Conservation (phyloP, 129 eudicot species). For the Solidago caesia region DNA sequence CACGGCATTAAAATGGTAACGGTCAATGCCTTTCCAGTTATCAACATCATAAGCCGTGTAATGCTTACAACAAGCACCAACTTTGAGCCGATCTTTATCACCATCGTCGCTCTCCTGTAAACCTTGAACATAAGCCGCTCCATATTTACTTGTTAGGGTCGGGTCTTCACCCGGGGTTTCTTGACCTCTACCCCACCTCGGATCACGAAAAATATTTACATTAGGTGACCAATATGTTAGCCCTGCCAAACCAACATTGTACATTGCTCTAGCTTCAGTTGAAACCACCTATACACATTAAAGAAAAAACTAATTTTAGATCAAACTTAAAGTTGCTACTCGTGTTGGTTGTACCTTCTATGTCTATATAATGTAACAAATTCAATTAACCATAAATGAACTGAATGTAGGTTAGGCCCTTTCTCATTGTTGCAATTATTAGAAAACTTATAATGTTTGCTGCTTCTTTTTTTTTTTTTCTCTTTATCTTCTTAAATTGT, state of each 20-base stretch:
- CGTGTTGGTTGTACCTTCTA: slow-evolving; percentile 13
- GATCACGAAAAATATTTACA: slow-evolving; percentile 91
- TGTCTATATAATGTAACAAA: slow-evolving; percentile 4
- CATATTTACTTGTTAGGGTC: slow-evolving; percentile 67
- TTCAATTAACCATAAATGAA: slow-evolving; percentile 23
- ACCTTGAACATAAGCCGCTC: slow-evolving; percentile 72
- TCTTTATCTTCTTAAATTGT: not conserved
- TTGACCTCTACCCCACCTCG: slow-evolving; percentile 97
- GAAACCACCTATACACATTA: slow-evolving; percentile 77
- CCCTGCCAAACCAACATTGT: slow-evolving; percentile 93
- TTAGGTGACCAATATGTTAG: slow-evolving; percentile 95
- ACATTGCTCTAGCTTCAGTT: slow-evolving; percentile 96
- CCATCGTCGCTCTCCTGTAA: slow-evolving; percentile 78
- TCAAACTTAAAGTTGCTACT: slow-evolving; percentile 1
- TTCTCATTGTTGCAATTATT: not conserved
- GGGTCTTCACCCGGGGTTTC: slow-evolving; percentile 99
- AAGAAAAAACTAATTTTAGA: slow-evolving; percentile 19
- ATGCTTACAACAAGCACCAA: slow-evolving; percentile 96
- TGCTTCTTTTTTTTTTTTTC: not conserved
- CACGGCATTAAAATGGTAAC: slow-evolving; percentile 80
- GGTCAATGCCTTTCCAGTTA: slow-evolving; percentile 85
- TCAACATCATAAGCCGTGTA: slow-evolving; percentile 96
- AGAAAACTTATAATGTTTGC: slow-evolving; percentile 20
- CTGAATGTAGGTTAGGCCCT: slow-evolving; percentile 14
- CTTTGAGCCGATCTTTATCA: slow-evolving; percentile 68